Evolutionary conservation across 139 green algal species (phyloP).

Genomic region (Coelastrella sp.): DNA sequence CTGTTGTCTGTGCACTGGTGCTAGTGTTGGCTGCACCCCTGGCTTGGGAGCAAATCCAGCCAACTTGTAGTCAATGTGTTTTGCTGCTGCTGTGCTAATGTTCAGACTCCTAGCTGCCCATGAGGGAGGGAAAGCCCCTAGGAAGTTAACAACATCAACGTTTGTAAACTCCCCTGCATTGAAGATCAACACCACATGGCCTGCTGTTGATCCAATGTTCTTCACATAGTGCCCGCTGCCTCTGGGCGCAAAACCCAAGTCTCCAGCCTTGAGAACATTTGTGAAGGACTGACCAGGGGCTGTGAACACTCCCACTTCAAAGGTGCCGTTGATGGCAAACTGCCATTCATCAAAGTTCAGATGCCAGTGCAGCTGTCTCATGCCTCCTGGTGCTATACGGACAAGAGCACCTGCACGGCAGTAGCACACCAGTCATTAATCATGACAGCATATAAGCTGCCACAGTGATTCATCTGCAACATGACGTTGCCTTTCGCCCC

Average conservation of each 20-base stretch:
- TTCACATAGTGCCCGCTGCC: slow-evolving; percentile 41
- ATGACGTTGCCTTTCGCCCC: too few relatives aligned
- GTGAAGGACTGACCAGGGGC: neutral
- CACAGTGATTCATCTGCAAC: too few relatives aligned
- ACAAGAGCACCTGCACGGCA: neutral
- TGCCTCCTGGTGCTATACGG: slow-evolving; percentile 8
- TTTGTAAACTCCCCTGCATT: slow-evolving; percentile 35
- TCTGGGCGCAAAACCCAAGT: slow-evolving; percentile 37
- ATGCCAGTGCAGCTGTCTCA: slow-evolving; percentile 48
- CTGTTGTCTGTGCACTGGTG: too few relatives aligned
- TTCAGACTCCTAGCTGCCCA: slow-evolving; percentile 37
- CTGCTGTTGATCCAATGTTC: neutral
- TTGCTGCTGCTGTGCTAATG: neutral
- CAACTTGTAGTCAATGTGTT: neutral
- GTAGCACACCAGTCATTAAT: neutral
- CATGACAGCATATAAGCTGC: neutral
- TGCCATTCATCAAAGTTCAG: slow-evolving; percentile 45
- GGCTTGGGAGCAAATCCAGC: slow-evolving; percentile 22
- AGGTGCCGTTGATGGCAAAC: slow-evolving; percentile 39
- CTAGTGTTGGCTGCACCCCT: neutral
- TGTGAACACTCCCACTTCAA: slow-evolving; percentile 28
- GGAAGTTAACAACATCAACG: slow-evolving; percentile 39
- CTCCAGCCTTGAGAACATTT: neutral
- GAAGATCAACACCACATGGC: slow-evolving; percentile 38
- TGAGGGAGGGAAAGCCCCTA: slow-evolving; percentile 18